phyloP scores from a whole-genome alignment of 177 flowering plant genomes.

The Vitis hybrid region DNA sequence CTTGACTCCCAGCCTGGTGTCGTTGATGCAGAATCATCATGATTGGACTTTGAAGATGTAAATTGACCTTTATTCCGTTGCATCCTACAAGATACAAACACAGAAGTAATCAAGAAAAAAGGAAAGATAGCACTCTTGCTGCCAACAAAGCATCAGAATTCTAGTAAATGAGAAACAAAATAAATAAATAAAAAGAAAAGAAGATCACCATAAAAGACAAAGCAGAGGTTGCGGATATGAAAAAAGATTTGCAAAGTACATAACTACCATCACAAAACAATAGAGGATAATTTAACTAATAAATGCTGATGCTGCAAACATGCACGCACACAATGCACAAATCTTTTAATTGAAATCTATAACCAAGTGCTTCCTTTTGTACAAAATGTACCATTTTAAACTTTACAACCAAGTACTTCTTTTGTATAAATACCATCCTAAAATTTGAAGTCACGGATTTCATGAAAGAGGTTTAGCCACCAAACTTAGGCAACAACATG shows the following conservation, averaged over 20 bases:
- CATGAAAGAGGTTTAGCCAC: no score
- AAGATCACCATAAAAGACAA: not conserved
- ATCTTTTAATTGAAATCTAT: no score
- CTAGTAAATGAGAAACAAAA: not conserved
- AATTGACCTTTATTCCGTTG: constrained; percentile 65
- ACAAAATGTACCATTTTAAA: no score
- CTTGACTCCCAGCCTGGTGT: constrained; percentile 44
- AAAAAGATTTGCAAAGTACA: not conserved
- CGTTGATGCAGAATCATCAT: constrained; percentile 48
- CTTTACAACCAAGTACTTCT: no score
- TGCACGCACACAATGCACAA: no score
- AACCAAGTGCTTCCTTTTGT: no score
- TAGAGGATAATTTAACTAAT: not conserved
- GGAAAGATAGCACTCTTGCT: not conserved
- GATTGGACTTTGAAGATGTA: constrained; percentile 51
- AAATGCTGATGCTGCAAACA: not conserved
- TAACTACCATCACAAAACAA: not conserved
- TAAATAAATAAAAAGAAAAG: not conserved
- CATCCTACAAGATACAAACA: constrained; percentile 40
- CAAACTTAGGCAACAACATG: no score
- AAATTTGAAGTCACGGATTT: no score
- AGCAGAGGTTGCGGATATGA: not conserved
- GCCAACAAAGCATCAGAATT: not conserved
- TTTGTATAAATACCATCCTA: no score
- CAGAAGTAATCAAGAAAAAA: not conserved